Evolutionary conservation across 1,284 basidiomycete genomes (phyloP), one percentile per base, ranked within the genome.

Genomic region (Taiwanofungus camphoratus): DNA sequence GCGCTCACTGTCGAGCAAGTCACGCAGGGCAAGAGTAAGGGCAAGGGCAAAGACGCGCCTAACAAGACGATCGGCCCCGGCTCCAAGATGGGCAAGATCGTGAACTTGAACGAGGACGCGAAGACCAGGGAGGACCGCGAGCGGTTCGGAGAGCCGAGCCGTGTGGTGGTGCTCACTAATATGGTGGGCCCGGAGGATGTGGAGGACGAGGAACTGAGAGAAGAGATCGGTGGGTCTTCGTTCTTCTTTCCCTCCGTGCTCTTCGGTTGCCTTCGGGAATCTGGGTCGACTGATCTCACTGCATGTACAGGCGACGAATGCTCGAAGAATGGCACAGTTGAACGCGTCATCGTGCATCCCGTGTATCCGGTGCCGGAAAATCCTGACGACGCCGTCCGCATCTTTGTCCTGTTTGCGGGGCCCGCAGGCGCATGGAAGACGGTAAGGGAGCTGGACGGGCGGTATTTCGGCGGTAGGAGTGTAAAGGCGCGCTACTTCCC

Each of bases 381-480:
- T 38, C 67, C 75, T 2, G 77, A 79, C 8, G 83, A 90, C 22
- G 77, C 80, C 1, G 81, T 93, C 6, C 79, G 89, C 33, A 82
- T 94, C 36, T 94, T 92, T 60, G 83, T 93, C 5, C 68, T 86
- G 36, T 95, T 93, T 55, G 79, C 79, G 0, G 93, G 93, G 1
- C 86, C 92, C 7, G 92, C 79, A 0, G 94, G 91, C 6, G 94
- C 93, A 2, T 97, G 92, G 90, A 91, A 92, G 62, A 92, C 91
- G 0, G 87, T 92, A 1, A 79, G 87, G 36, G 90, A 92, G 59
- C 74, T 97, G 46, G 91, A 96, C 57, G 92, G 91, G 11, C 73
- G 92, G 36, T 94, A 79, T 59, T 96, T 97, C 58, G 92, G 87
- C 8, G 94, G 94, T 0, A 71, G 86, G 49, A 77, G 76, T 11